Evolutionary conservation across 2,329 filamentous ascomycete species (phyloP).

Genomic region (Trichoderma breve): DNA sequence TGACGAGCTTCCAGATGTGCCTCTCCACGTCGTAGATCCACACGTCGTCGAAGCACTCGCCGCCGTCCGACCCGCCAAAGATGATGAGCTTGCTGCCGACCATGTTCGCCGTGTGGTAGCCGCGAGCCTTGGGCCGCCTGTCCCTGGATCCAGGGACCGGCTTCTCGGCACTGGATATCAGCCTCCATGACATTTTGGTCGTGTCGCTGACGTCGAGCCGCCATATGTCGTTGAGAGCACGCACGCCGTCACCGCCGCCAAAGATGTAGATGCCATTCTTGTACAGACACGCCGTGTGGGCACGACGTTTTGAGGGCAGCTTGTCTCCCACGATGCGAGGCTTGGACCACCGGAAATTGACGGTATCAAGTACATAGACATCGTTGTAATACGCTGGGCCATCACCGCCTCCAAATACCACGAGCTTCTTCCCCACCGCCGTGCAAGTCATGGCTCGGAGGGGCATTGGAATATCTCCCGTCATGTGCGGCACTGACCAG

Average conservation of each 20-base stretch:
- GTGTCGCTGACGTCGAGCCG: slow-evolving; percentile 66
- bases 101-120: slow-evolving; percentile 72
- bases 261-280: slow-evolving; percentile 72
- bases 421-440: slow-evolving; percentile 66
- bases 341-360: slow-evolving; percentile 65
- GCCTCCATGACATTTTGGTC: slow-evolving; percentile 66
- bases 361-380: slow-evolving; percentile 68
- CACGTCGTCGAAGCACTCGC: slow-evolving; percentile 70
- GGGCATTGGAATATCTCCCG: slow-evolving; percentile 63
- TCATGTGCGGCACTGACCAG: slow-evolving; percentile 64
- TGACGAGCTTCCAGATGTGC: slow-evolving; percentile 57
- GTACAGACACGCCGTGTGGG: slow-evolving; percentile 69
- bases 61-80: slow-evolving; percentile 67
- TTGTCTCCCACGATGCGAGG: slow-evolving; percentile 59
- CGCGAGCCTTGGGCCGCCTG: slow-evolving; percentile 59
- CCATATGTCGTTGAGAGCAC: slow-evolving; percentile 70
- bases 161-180: slow-evolving; percentile 53
- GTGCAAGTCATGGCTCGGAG: slow-evolving; percentile 71
- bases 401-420: slow-evolving; percentile 68
- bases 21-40: slow-evolving; percentile 70
- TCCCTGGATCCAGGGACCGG: slow-evolving; percentile 33
- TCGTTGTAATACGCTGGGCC: slow-evolving; percentile 71
- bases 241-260: slow-evolving; percentile 67
- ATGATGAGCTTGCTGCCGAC: slow-evolving; percentile 70
- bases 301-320: slow-evolving; percentile 59